phyloP scores from a whole-genome alignment of 768 basidiomycete genomes.

The Coprinopsis cinerea region DNA sequence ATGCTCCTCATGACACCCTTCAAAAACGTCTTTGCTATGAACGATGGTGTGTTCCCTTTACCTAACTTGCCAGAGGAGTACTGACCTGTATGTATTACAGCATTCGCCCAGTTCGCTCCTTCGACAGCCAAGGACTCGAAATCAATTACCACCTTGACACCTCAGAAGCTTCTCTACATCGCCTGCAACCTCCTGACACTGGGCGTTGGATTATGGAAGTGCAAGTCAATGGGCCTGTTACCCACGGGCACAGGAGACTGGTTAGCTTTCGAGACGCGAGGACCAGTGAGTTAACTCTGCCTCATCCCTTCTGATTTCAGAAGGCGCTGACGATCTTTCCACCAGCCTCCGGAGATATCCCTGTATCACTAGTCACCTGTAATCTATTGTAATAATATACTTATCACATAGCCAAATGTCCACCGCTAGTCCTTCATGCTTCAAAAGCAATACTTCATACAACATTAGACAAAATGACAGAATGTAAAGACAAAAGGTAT shows the following conservation, averaged over 20 bases:
- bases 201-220: constrained; percentile 87
- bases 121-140: constrained; percentile 44
- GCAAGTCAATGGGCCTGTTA: constrained; percentile 84
- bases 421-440: no score
- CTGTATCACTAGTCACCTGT: no score
- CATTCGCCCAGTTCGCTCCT: constrained; percentile 71
- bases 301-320: no score
- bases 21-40: constrained; percentile 75
- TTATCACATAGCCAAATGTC: no score
- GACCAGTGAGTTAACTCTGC: constrained; percentile 59
- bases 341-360: no score
- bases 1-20: constrained; percentile 87
- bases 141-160: constrained; percentile 48
- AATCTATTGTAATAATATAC: no score
- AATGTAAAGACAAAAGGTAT: no score
- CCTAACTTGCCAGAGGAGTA: not conserved
- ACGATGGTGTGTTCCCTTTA: constrained; percentile 53
- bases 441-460: no score
- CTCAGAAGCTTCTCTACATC: constrained; percentile 69
- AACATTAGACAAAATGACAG: no score
- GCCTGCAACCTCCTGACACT: constrained; percentile 74
- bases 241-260: constrained; percentile 92
- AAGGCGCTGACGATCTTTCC: no score
- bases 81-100: constrained; percentile 27
- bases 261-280: constrained; percentile 87